Percentiles rank a stretch among this genome's conserved stretches.
Evolutionary conservation across 116 monocot genomes (phyloP).

Genomic region (Papilionanthe hybrid): DNA sequence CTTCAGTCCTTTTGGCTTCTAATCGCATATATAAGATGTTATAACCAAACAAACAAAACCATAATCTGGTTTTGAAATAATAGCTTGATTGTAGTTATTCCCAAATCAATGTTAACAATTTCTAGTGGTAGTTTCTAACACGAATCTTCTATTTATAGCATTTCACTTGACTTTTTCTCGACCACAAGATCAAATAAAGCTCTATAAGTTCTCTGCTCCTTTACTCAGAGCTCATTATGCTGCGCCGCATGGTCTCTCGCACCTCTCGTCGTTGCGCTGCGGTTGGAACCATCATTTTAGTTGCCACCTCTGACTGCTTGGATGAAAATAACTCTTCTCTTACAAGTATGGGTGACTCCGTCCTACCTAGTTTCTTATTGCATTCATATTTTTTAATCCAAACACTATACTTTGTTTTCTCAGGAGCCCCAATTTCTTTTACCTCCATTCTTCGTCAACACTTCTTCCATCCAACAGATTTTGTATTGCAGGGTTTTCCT

Average conservation of each 20-base stretch:
- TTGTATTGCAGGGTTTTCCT: conserved; percentile 3
- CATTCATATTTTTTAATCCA: background rate
- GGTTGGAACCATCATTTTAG: conserved; percentile 18
- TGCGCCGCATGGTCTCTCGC: background rate
- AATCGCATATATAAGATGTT: no score
- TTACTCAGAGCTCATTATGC: background rate
- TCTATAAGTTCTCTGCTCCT: background rate
- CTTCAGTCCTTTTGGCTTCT: no score
- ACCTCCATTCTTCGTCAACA: conserved; percentile 6
- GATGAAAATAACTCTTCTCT: background rate
- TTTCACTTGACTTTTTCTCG: background rate
- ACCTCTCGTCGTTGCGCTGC: conserved; percentile 1
- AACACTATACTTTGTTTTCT: background rate
- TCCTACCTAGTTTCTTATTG: background rate
- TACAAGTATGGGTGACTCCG: background rate
- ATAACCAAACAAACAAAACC: no score
- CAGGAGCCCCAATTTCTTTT: background rate
- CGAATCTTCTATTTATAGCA: background rate
- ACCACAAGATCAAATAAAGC: background rate
- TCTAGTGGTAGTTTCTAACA: no score
- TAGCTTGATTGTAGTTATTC: no score
- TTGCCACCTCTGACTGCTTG: background rate
- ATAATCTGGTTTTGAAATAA: no score
- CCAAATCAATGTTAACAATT: no score
- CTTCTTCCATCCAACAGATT: conserved; percentile 5